phyloP scores from a whole-genome alignment of 2,329 filamentous ascomycete species.

The Penicillium sp. region DNA sequence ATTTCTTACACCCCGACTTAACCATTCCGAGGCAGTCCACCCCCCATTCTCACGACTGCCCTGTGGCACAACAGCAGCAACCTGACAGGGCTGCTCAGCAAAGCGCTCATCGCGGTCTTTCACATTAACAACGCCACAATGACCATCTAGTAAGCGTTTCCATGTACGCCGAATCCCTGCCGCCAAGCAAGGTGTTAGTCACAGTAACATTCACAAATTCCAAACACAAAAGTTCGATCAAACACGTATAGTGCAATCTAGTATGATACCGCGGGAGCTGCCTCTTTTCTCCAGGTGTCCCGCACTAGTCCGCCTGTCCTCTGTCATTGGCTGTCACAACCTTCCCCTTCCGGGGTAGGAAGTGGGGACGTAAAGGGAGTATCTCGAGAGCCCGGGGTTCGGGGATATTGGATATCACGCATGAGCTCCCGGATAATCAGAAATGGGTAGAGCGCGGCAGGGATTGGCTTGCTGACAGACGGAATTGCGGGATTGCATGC shows the following conservation, averaged over 20 bases:
- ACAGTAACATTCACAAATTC: neutral
- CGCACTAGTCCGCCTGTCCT: slow-evolving; percentile 4
- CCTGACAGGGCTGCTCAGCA: slow-evolving; percentile 72
- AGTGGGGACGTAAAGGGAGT: slow-evolving; percentile 26
- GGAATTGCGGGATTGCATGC: neutral
- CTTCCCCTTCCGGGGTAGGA: slow-evolving; percentile 31
- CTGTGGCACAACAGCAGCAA: slow-evolving; percentile 77
- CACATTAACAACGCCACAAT: slow-evolving; percentile 77
- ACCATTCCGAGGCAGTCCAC: slow-evolving; percentile 47
- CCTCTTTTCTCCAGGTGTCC: neutral
- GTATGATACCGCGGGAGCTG: neutral
- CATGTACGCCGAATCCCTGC: slow-evolving; percentile 71
- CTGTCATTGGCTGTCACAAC: slow-evolving; percentile 27
- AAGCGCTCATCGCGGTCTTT: slow-evolving; percentile 62
- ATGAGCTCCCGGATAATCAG: neutral
- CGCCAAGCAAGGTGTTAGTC: neutral
- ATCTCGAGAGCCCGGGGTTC: neutral
- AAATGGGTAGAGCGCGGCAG: neutral
- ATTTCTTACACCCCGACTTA: slow-evolving; percentile 41
- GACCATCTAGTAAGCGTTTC: slow-evolving; percentile 72
- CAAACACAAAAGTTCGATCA: neutral
- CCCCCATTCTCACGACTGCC: slow-evolving; percentile 47
- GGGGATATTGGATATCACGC: slow-evolving; percentile 6
- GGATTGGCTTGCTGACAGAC: neutral
- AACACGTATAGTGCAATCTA: neutral